These are phyloP conservation scores for Colletotrichum tamarilloi DNA, from an alignment of 2,329 filamentous ascomycete genomes.

Conservation along the genomic window DNA sequence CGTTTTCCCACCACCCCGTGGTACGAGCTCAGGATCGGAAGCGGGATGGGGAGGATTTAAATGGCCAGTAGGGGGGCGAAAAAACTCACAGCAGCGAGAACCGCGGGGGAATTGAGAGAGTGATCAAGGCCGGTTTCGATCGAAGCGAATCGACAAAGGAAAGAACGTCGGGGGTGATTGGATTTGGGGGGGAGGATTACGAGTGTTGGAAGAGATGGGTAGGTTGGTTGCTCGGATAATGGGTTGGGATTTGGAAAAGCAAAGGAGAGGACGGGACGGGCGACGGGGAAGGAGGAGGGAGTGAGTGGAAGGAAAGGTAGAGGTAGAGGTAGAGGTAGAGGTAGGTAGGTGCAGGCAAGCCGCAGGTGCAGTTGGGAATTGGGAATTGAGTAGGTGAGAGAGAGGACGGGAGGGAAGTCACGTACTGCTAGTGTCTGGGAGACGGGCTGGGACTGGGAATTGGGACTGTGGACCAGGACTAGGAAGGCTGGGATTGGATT, in stretches of 20 bases:
- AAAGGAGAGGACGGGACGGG: constrained; percentile 36
- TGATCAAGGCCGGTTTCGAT: constrained; percentile 35
- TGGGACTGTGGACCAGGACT: background rate
- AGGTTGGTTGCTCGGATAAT: constrained; percentile 33
- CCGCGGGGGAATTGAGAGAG: constrained; percentile 23
- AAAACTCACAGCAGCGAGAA: constrained; percentile 31
- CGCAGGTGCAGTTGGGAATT: constrained; percentile 2
- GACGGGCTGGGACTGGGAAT: background rate
- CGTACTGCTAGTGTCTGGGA: background rate
- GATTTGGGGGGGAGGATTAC: constrained; percentile 27
- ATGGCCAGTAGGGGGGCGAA: constrained; percentile 24
- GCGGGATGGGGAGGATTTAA: constrained; percentile 30
- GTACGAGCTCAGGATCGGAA: constrained; percentile 24
- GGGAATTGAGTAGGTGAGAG: background rate
- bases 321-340: no score
- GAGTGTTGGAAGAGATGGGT: constrained; percentile 30
- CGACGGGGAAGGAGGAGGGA: constrained; percentile 24
- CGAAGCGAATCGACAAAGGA: constrained; percentile 38
- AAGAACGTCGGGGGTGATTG: constrained; percentile 36
- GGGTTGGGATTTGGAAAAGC: constrained; percentile 36
- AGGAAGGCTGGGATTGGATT: constrained; percentile 26
- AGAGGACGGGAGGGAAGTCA: background rate
- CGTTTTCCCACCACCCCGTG: constrained; percentile 31
- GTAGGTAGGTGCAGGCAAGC: constrained; percentile 7
- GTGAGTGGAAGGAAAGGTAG: constrained; percentile 1